Conservation (phyloP, 179 eudicot species). For the Beta corolliflora region DNA sequence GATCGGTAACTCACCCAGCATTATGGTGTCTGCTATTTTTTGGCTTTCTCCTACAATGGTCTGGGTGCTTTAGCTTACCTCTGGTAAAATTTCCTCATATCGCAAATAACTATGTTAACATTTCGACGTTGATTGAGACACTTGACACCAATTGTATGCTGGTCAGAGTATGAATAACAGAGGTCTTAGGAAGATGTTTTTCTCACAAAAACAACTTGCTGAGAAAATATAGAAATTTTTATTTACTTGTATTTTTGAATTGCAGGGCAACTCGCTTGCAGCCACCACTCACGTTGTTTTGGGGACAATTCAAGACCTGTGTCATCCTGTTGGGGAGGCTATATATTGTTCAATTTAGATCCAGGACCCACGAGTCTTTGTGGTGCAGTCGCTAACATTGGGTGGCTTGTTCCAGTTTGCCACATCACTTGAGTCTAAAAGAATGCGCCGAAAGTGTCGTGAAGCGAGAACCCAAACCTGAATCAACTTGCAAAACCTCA, state of each 20-base stretch:
- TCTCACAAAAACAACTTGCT: not conserved
- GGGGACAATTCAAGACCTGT: slow-evolving; percentile 93
- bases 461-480: slow-evolving; percentile 40
- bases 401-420: slow-evolving; percentile 82
- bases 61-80: slow-evolving; percentile 94
- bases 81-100: slow-evolving; percentile 56
- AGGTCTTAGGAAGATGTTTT: too few species aligned
- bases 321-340: slow-evolving; percentile 82
- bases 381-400: slow-evolving; percentile 72
- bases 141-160: too few species aligned
- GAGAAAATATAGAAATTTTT: not conserved
- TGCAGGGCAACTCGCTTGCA: slow-evolving; percentile 91
- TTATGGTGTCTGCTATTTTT: slow-evolving; percentile 69
- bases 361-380: slow-evolving; percentile 74
- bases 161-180: too few species aligned
- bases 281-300: slow-evolving; percentile 86
- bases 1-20: slow-evolving; percentile 47
- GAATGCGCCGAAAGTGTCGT: slow-evolving; percentile 34
- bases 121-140: not conserved
- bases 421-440: slow-evolving; percentile 62
- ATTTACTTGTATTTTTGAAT: not conserved
- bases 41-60: slow-evolving; percentile 90
- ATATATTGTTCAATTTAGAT: slow-evolving; percentile 67
- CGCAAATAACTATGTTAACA: not conserved
- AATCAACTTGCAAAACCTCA: slow-evolving; percentile 47